Evolutionary conservation across 1,284 basidiomycete species (phyloP).

Genomic region (Naganishia cerealis): DNA sequence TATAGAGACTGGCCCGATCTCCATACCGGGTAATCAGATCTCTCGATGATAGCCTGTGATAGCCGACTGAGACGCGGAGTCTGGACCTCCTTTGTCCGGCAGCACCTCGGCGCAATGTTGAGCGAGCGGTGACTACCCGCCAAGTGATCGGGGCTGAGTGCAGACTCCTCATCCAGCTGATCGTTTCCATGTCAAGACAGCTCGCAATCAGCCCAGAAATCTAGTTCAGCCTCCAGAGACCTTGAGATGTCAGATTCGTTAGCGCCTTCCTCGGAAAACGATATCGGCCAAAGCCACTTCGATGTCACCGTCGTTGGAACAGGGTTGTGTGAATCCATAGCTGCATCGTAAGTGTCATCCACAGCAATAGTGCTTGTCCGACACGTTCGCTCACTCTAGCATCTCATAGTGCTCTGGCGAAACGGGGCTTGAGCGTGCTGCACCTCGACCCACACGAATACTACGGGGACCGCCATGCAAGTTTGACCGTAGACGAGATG

Average conservation of each 20-base stretch:
- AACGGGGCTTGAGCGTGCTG: conserved; percentile 78
- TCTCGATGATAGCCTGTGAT: conserved; percentile 3
- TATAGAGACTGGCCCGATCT: conserved; percentile 17
- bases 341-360: conserved; percentile 70
- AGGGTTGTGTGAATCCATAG: conserved; percentile 80
- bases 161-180: neutral
- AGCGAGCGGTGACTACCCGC: too few relatives aligned
- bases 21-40: neutral
- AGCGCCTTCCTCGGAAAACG: neutral
- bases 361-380: neutral
- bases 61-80: conserved; percentile 14
- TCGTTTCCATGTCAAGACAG: neutral
- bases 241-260: neutral
- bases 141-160: too few relatives aligned
- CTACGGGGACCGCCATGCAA: conserved; percentile 78
- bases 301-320: conserved; percentile 84
- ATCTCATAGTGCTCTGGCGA: conserved; percentile 71
- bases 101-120: neutral
- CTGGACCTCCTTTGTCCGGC: neutral
- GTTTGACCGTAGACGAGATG: conserved; percentile 77
- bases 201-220: too few relatives aligned
- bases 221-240: neutral
- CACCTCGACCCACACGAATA: conserved; percentile 82
- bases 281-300: conserved; percentile 57
- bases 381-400: neutral